Conservation (phyloP, 2,329 filamentous ascomycete species). For the Pseudogymnoascus sp. region DNA sequence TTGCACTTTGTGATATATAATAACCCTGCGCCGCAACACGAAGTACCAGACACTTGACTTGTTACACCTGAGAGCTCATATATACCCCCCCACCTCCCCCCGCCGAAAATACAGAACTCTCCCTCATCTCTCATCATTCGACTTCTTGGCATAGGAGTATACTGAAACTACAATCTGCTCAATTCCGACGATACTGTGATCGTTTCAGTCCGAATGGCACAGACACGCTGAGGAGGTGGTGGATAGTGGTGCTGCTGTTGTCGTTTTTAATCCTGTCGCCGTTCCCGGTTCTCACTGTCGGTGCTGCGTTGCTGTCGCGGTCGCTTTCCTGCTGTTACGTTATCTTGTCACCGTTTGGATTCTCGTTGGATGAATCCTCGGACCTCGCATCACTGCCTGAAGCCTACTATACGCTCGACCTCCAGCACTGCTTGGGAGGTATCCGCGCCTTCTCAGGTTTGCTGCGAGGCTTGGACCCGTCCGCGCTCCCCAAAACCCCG, state of each 20-base stretch:
- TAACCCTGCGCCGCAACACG: no score
- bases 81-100: no score
- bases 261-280: neutral
- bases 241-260: neutral
- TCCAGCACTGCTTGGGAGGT: neutral
- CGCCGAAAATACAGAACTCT: no score
- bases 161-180: neutral
- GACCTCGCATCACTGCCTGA: neutral
- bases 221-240: neutral
- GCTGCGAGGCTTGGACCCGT: neutral
- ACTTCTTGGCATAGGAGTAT: no score
- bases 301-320: neutral
- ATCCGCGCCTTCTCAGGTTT: neutral
- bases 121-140: no score
- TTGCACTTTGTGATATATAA: no score
- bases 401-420: neutral
- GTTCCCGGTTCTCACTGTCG: neutral
- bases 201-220: no score
- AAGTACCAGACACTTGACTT: no score
- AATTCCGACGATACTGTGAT: no score
- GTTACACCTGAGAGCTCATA: no score
- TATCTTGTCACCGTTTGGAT: neutral
- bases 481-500: neutral
- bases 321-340: neutral
- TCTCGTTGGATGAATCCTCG: neutral